phyloP scores from a whole-genome alignment of 78 protist genomes.

The Isochrysis galbana region DNA sequence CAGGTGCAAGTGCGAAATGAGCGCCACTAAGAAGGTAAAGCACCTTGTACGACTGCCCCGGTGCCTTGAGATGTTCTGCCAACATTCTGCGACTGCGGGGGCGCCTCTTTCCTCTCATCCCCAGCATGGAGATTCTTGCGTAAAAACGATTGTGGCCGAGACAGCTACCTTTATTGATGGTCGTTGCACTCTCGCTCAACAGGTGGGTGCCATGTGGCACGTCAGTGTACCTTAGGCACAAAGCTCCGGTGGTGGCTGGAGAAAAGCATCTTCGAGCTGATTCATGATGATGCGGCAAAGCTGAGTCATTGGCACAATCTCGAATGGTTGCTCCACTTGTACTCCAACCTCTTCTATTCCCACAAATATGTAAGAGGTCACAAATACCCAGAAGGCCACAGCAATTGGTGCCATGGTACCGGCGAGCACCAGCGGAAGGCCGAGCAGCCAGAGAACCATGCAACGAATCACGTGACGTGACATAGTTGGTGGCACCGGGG shows the following conservation, averaged over 20 bases:
- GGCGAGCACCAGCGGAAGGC: not conserved
- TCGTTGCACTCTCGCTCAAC: too few species aligned
- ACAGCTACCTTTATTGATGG: too few species aligned
- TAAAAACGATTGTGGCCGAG: too few species aligned
- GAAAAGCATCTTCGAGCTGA: not conserved
- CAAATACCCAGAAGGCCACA: not conserved
- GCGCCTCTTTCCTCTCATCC: too few species aligned
- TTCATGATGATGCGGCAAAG: not conserved
- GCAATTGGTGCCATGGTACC: not conserved
- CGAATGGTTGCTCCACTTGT: conserved; percentile 20
- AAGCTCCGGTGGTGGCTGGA: not conserved
- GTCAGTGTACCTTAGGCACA: too few species aligned
- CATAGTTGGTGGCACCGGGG: conserved; percentile 15
- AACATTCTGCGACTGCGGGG: too few species aligned
- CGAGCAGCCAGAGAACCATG: not conserved
- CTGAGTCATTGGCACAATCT: not conserved
- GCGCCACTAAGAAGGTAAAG: too few species aligned
- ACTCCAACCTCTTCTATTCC: not conserved
- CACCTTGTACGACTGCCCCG: too few species aligned
- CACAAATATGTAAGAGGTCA: not conserved
- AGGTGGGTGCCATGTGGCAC: too few species aligned
- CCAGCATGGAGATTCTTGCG: too few species aligned
- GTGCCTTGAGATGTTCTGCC: too few species aligned
- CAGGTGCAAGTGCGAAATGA: too few species aligned
- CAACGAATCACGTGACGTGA: not conserved